Percentiles rank a stretch among this genome's conserved stretches.
phyloP scores from a whole-genome alignment of 768 basidiomycete genomes.

The Paxillus ammoniavirescens region DNA sequence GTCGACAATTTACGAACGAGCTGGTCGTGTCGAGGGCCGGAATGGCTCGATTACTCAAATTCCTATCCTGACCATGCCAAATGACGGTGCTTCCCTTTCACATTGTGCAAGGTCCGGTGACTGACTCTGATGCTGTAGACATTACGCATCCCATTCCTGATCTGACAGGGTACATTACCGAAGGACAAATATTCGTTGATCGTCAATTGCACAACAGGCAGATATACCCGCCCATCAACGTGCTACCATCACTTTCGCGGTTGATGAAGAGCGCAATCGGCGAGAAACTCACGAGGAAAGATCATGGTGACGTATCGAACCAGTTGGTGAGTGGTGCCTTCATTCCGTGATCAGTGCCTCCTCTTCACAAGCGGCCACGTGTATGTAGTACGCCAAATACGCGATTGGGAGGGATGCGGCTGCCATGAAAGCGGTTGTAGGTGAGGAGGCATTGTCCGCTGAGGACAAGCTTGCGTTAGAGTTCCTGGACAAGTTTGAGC shows the following conservation, averaged over 20 bases:
- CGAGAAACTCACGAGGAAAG: constrained; percentile 94
- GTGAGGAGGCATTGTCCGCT: constrained; percentile 91
- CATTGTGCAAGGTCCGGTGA: constrained; percentile 15
- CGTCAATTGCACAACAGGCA: constrained; percentile 95
- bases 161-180: constrained; percentile 98
- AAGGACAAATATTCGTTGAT: constrained; percentile 99
- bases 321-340: constrained; percentile 70
- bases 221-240: constrained; percentile 99
- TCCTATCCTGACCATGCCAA: constrained; percentile 99
- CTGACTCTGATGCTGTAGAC: constrained; percentile 52
- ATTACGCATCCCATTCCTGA: constrained; percentile 99
- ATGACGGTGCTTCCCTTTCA: constrained; percentile 72
- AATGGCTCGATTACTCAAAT: constrained; percentile 99
- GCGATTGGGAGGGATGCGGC: constrained; percentile 97
- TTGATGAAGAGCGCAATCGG: constrained; percentile 99
- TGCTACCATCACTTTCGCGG: constrained; percentile 96
- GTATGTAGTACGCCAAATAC: constrained; percentile 91
- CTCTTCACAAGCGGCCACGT: constrained; percentile 17
- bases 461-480: constrained; percentile 98
- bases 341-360: constrained; percentile 12
- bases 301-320: constrained; percentile 99
- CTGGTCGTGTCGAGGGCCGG: constrained; percentile 94
- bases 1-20: constrained; percentile 99
- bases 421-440: constrained; percentile 98
- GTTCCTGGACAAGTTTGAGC: constrained; percentile 97